Evolutionary conservation across 176 grass and related monocot species (phyloP).

Genomic region (Oryza coarctata): DNA sequence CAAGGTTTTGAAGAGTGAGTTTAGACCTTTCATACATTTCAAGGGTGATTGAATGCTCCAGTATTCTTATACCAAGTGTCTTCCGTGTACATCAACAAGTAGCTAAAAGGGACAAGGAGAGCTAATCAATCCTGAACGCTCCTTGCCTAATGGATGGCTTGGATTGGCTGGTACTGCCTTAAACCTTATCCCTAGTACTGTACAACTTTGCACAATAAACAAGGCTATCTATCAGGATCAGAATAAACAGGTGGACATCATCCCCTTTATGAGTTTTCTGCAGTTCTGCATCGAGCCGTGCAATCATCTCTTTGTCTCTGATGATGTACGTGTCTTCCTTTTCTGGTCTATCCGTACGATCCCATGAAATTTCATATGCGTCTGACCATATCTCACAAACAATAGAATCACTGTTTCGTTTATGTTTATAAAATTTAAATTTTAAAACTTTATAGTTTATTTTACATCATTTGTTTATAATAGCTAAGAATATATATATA

Average conservation of each 20-base stretch:
- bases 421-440: no score
- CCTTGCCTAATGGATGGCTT: neutral
- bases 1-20: no score
- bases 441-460: no score
- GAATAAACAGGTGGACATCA: neutral
- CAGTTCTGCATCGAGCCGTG: constrained; percentile 4
- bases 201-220: neutral
- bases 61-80: no score
- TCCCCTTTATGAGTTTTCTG: neutral
- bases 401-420: no score
- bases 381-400: neutral
- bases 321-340: neutral
- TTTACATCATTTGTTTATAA: no score
- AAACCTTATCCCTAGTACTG: neutral
- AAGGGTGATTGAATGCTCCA: no score
- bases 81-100: no score
- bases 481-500: no score
- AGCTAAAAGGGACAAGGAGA: no score
- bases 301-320: neutral
- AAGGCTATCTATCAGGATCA: neutral
- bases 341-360: neutral
- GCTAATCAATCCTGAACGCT: neutral
- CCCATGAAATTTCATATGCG: neutral
- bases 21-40: no score
- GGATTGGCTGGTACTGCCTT: neutral